phyloP scores from a whole-genome alignment of 768 basidiomycete species.

The Boletus rufocinnamomeus region DNA sequence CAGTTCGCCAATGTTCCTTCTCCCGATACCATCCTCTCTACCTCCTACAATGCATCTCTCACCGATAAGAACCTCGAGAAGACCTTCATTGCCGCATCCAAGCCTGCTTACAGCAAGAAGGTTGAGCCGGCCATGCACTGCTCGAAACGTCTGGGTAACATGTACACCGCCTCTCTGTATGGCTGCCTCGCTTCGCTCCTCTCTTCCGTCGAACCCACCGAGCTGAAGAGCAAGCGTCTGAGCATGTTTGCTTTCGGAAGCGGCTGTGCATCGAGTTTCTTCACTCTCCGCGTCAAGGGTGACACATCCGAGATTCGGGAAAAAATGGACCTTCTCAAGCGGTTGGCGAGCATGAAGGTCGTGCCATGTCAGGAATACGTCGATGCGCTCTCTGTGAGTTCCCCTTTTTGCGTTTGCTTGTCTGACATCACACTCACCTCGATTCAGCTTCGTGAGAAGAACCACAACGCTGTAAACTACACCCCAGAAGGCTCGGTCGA shows the following conservation, averaged over 20 bases:
- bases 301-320: slow-evolving; percentile 78
- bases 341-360: slow-evolving; percentile 85
- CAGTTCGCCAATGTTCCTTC: slow-evolving; percentile 70
- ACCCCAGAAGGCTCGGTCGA: slow-evolving; percentile 83
- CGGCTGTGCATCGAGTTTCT: slow-evolving; percentile 96
- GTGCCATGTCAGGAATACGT: slow-evolving; percentile 93
- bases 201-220: slow-evolving; percentile 66
- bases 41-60: slow-evolving; percentile 71
- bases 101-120: slow-evolving; percentile 69
- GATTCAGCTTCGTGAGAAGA: slow-evolving; percentile 89
- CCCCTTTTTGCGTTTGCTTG: not conserved
- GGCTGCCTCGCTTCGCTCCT: slow-evolving; percentile 90
- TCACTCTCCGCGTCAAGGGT: slow-evolving; percentile 82
- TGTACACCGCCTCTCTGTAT: slow-evolving; percentile 97
- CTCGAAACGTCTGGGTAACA: slow-evolving; percentile 93
- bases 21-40: slow-evolving; percentile 67
- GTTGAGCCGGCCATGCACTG: slow-evolving; percentile 84
- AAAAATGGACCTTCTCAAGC: slow-evolving; percentile 78
- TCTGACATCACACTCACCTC: not conserved
- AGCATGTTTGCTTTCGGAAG: slow-evolving; percentile 96
- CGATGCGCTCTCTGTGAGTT: slow-evolving; percentile 68
- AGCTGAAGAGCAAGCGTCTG: slow-evolving; percentile 80
- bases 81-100: slow-evolving; percentile 82
- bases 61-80: slow-evolving; percentile 97
- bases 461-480: slow-evolving; percentile 89